Evolutionary conservation across 495 filamentous ascomycete species (phyloP).

Genomic region (Aspergillus conjunctus): DNA sequence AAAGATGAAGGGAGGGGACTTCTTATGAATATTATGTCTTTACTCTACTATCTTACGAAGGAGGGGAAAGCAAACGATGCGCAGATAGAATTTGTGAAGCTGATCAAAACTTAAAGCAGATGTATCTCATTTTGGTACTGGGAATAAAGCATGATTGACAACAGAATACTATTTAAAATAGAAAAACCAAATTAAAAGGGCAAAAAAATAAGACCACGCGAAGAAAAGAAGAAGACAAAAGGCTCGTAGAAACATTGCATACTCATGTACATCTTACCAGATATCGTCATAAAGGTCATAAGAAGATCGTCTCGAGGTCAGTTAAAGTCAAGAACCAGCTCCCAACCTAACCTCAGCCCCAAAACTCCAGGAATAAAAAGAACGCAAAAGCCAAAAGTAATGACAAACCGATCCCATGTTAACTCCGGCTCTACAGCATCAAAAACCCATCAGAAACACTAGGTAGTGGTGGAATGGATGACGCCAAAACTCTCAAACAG

Average conservation of each 20-base stretch:
- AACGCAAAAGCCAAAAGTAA: slow-evolving; percentile 23
- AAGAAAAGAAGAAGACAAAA: slow-evolving; percentile 23
- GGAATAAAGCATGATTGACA: not conserved
- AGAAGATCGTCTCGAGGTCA: slow-evolving; percentile 39
- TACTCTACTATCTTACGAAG: not conserved
- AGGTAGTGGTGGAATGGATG: slow-evolving; percentile 8
- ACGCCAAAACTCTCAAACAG: slow-evolving; percentile 9
- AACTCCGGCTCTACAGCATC: slow-evolving; percentile 11
- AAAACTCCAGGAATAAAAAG: slow-evolving; percentile 40
- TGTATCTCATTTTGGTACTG: not conserved
- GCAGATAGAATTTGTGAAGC: slow-evolving; percentile 9
- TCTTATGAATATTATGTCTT: not conserved
- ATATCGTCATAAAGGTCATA: slow-evolving; percentile 49
- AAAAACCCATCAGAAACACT: slow-evolving; percentile 8
- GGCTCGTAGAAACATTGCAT: slow-evolving; percentile 44
- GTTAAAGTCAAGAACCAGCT: slow-evolving; percentile 35
- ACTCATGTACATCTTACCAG: slow-evolving; percentile 50
- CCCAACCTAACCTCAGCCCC: slow-evolving; percentile 26
- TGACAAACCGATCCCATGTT: slow-evolving; percentile 15
- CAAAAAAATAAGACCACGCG: not conserved
- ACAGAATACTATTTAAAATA: not conserved
- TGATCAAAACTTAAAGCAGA: not conserved
- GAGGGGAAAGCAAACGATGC: too few species aligned
- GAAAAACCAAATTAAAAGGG: slow-evolving; percentile 21
- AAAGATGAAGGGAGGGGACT: slow-evolving; percentile 19